Conservation (phyloP, 495 filamentous ascomycete species). For the Rhypophila decipiens region DNA sequence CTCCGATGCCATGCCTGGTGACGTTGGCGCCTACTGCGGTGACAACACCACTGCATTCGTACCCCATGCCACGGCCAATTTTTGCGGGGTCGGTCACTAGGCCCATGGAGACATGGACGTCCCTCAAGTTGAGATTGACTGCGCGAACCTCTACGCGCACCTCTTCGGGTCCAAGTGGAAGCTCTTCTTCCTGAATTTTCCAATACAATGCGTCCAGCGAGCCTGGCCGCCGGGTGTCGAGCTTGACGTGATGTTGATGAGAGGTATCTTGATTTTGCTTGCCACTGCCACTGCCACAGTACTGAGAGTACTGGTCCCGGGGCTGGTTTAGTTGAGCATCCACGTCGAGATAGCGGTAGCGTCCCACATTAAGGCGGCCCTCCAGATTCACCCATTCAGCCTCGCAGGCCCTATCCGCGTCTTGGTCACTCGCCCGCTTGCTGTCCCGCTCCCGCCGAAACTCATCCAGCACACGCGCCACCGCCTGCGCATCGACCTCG, state of each 20-base stretch:
- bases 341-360: background rate
- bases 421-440: too few relatives aligned
- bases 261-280: too few relatives aligned
- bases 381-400: background rate
- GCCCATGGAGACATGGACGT: background rate
- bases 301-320: background rate
- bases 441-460: background rate
- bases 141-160: background rate
- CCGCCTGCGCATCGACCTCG: background rate
- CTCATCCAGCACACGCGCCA: background rate
- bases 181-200: background rate
- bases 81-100: background rate
- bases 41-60: conserved; percentile 8
- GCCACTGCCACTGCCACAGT: too few relatives aligned
- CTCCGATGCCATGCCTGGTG: conserved; percentile 19
- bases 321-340: background rate
- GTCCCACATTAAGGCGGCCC: background rate
- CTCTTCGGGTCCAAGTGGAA: background rate
- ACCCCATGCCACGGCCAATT: conserved; percentile 18
- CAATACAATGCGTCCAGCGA: background rate
- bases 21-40: background rate
- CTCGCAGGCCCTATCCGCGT: background rate
- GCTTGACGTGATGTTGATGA: too few relatives aligned
- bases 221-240: background rate
- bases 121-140: background rate